Evolutionary conservation across 352 stramenopile species (phyloP), one percentile per base, ranked within the genome.

Genomic region (Saprolegnia diclina): DNA sequence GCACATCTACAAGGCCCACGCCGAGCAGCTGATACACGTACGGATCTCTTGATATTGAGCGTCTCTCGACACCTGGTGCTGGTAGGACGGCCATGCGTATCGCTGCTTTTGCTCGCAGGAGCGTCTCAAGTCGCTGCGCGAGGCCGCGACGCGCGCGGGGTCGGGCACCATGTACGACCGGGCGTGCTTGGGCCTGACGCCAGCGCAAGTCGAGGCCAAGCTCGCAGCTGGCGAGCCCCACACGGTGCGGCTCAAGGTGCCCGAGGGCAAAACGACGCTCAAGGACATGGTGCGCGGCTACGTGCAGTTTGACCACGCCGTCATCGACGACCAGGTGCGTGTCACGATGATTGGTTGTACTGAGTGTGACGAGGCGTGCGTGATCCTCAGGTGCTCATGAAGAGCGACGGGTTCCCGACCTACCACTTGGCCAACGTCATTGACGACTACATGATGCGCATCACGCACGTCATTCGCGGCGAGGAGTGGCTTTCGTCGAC

Each of bases 391-490:
- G 67, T 84, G 1, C 64, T 97, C n/a, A 90, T 97, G 74, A 97
- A 97, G 72, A 96, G 88, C 68, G 91, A 97, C 64, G 91, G 91
- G 3, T 97, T 93, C 73, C 91, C 91, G 48, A 97, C 91, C 32
- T 97, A 97, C 75, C 91, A 97, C 67, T 75, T 97, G 0, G 91
- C 91, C 13, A 94, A 93, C 59, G 96, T 98, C 16, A 91, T 99
- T 2, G 97, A 99, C 77, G 97, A 99, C 79, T 91, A 97, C 54
- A 75, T 84, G 1, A 99, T 99, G 97, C 84, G 87, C 54, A 98
- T 99, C 76, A 98, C 95, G 45, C 97, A 98, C 50, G 96, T 99
- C 19, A 97, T 99, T 67, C 93, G 97, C 37, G 97, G 95, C 10
- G 96, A 99, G 64, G 91, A 97, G 73, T 97, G 91, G 91, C 76